Conservation (phyloP, 2,329 filamentous ascomycete genomes). For the Talaromyces islandicus region DNA sequence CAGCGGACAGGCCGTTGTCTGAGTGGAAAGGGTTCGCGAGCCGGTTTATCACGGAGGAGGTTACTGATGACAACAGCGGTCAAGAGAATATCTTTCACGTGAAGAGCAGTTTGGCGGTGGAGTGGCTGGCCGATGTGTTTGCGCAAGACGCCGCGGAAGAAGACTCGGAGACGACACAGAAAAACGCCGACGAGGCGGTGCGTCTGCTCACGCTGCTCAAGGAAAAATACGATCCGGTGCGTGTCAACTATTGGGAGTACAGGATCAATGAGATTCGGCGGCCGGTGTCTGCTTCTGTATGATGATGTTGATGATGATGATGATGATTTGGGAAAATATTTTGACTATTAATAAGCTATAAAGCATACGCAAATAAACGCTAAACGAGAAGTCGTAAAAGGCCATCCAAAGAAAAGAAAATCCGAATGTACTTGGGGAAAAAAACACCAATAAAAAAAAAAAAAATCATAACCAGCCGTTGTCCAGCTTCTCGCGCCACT, state of each 20-base stretch:
- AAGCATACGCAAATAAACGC: not conserved
- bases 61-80: conserved; percentile 29
- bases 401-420: not conserved
- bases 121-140: conserved; percentile 45
- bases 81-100: conserved; percentile 36
- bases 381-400: not conserved
- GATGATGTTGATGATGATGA: too few species aligned
- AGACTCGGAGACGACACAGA: not conserved
- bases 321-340: not conserved
- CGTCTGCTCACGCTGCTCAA: conserved; percentile 67
- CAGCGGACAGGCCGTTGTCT: conserved; percentile 49
- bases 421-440: not conserved
- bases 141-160: conserved; percentile 26
- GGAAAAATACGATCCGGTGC: conserved; percentile 83
- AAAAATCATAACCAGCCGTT: conserved; percentile 28
- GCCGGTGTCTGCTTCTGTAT: not conserved
- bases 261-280: conserved; percentile 39
- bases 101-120: conserved; percentile 54
- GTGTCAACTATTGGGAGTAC: conserved; percentile 90
- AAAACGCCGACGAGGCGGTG: conserved; percentile 47
- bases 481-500: conserved; percentile 47
- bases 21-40: conserved; percentile 50
- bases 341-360: not conserved
- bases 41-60: conserved; percentile 47
- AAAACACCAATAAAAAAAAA: too few species aligned